Base-by-base conservation (phyloP, 495 filamentous ascomycete genomes). In the Penicillium parvum region DNA sequence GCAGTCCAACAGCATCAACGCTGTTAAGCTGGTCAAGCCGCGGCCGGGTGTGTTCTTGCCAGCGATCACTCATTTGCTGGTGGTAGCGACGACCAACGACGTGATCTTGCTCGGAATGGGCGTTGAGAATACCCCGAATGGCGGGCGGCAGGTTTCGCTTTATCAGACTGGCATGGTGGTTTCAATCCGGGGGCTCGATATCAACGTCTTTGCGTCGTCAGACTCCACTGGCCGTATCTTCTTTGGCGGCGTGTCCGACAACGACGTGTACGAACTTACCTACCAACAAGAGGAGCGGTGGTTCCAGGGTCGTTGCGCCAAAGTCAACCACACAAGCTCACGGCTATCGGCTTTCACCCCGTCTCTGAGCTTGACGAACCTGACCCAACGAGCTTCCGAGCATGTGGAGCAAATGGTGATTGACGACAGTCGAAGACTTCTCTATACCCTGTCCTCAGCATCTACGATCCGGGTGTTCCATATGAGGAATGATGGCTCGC, bases 271-370 rank as follows among this genome's bases (percentile, higher is more conserved):
- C 58, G 92, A 99, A 67, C 72, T 97, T 21, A 85, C 83, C 34
- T 99, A 99, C 66, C 90, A 96, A 63, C 85, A 94, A 61, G 88
- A 97, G 62, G 92, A 97, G 61, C 84, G 82, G 51, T 99, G 94
- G 94, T 99, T 97, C 58, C 75, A 83, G 33, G 85, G 80, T 52
- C 76, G 83, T 43, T 90, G 84, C 57, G 76, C 77, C 9, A 94
- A 87, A 57, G 73, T 94, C 29, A 91, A 90, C 58, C 94, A 95
- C 55, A 88, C 89, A 2, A 80, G 76, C 41, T 84, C 81, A n/a
- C 78, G 86, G 5, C 77, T 90, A 53, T 71, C 78, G 15, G 75
- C 84, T 17, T 80, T 92, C 40, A 67, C 84, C 6, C 87, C 88
- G 21, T 59, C 56, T 7, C 47, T 74, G 35, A 71, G 72, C 28